Conservation (phyloP, 2,329 filamentous ascomycete genomes). For the Aspergillus sclerotialis region DNA sequence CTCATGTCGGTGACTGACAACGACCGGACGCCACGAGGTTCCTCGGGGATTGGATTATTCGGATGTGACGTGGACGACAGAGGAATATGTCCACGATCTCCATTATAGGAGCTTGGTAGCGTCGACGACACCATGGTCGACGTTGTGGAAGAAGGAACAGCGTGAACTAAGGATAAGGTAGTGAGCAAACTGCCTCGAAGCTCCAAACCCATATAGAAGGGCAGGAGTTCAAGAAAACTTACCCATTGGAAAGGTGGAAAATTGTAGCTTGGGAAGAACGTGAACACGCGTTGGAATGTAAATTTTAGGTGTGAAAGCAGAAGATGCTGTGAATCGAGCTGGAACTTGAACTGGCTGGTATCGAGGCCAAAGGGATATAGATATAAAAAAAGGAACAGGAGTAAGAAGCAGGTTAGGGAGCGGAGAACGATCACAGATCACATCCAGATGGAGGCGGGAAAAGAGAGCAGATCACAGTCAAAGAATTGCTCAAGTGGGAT, state of each 20-base stretch:
- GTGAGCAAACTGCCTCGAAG: constrained; percentile 1
- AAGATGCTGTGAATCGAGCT: constrained; percentile 1
- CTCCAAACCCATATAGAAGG: neutral
- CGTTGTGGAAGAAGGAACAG: constrained; percentile 16
- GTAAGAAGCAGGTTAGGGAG: no score
- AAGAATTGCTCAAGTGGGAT: constrained; percentile 3
- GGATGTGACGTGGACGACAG: constrained; percentile 39
- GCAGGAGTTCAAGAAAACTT: constrained; percentile 4
- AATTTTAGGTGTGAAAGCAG: neutral
- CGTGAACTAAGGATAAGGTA: constrained; percentile 21
- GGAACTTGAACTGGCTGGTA: no score
- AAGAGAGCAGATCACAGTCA: no score
- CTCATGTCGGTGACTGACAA: constrained; percentile 28
- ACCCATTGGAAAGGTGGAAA: constrained; percentile 12
- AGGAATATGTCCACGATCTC: constrained; percentile 24
- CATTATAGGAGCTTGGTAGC: constrained; percentile 14
- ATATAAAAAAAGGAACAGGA: no score
- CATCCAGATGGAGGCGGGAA: no score
- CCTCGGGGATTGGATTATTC: constrained; percentile 42
- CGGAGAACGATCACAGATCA: no score
- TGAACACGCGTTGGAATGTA: constrained; percentile 2
- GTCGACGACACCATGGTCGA: constrained; percentile 20
- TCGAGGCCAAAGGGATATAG: no score
- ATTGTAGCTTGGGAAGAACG: neutral
- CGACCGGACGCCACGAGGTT: constrained; percentile 33